phyloP scores from a whole-genome alignment of 2,329 filamentous ascomycete species.

The Penicillium sp. region DNA sequence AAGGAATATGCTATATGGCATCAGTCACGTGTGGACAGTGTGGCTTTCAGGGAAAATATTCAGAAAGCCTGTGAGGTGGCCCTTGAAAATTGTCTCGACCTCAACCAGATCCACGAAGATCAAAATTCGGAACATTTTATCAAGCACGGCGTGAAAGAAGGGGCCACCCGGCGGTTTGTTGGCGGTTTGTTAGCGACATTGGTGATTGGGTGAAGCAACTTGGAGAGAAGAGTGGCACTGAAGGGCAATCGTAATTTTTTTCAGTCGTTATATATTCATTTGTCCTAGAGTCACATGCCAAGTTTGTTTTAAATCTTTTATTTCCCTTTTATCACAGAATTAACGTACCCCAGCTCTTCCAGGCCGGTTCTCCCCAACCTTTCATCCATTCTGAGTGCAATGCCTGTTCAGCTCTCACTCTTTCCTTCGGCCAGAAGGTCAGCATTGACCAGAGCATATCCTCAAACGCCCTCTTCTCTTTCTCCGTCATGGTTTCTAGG shows the following conservation, averaged over 20 bases:
- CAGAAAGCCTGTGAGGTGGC: conserved; percentile 10
- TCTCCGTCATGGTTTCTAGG: conserved; percentile 16
- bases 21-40: conserved; percentile 12
- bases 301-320: no score
- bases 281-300: no score
- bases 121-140: conserved; percentile 9
- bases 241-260: no score
- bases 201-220: conserved; percentile 3
- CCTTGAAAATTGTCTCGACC: conserved; percentile 6
- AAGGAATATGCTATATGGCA: conserved; percentile 20
- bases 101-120: conserved; percentile 12
- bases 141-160: conserved; percentile 7
- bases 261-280: no score
- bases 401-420: conserved; percentile 24
- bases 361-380: no score
- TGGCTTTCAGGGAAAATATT: conserved; percentile 19
- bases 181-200: no score
- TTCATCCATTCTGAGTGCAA: no score
- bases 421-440: conserved; percentile 22
- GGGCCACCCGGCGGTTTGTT: conserved; percentile 5
- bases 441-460: conserved; percentile 31
- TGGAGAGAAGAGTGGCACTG: no score
- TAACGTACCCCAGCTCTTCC: no score
- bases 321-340: no score
- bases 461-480: conserved; percentile 28